Percentiles rank a stretch among this genome's conserved stretches.
Evolutionary conservation across 2,329 filamentous ascomycete genomes (phyloP).

Genomic region (Penicillium crustosum): DNA sequence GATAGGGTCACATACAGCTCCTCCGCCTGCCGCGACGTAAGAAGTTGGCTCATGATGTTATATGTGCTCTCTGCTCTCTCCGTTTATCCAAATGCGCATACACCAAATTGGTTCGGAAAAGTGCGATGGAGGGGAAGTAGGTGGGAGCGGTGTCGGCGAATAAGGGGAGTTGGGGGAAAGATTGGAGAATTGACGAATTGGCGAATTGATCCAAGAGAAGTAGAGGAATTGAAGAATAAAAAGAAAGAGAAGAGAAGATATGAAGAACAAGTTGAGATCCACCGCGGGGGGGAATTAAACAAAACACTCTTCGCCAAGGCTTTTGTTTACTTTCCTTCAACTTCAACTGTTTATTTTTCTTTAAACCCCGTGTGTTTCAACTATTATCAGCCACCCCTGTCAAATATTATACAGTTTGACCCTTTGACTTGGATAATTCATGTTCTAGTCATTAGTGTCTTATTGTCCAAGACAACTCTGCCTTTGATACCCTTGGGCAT

Average conservation of each 20-base stretch:
- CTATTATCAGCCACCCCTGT: not conserved
- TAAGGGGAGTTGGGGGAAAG: not conserved
- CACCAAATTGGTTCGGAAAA: constrained; percentile 11
- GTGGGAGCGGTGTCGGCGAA: constrained; percentile 7
- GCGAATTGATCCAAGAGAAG: constrained; percentile 3
- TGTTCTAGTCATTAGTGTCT: not conserved
- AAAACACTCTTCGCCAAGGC: constrained; percentile 28
- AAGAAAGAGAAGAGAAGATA: not conserved
- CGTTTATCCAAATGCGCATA: constrained; percentile 21
- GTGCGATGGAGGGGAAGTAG: constrained; percentile 4
- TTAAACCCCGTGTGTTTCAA: not conserved
- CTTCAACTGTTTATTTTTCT: constrained; percentile 23
- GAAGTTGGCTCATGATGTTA: constrained; percentile 65
- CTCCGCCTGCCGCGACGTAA: constrained; percentile 79
- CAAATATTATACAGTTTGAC: not conserved
- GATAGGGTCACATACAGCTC: constrained; percentile 68
- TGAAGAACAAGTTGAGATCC: constrained; percentile 17
- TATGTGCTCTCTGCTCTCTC: constrained; percentile 22
- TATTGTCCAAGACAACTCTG: constrained; percentile 10
- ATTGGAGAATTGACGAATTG: not conserved
- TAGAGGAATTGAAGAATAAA: not conserved
- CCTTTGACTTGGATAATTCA: not conserved
- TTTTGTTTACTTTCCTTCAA: constrained; percentile 29
- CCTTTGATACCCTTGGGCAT: constrained; percentile 22
- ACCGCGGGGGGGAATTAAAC: constrained; percentile 28